phyloP scores from a whole-genome alignment of 2,329 filamentous ascomycete species.

The Bipolaris cookei region DNA sequence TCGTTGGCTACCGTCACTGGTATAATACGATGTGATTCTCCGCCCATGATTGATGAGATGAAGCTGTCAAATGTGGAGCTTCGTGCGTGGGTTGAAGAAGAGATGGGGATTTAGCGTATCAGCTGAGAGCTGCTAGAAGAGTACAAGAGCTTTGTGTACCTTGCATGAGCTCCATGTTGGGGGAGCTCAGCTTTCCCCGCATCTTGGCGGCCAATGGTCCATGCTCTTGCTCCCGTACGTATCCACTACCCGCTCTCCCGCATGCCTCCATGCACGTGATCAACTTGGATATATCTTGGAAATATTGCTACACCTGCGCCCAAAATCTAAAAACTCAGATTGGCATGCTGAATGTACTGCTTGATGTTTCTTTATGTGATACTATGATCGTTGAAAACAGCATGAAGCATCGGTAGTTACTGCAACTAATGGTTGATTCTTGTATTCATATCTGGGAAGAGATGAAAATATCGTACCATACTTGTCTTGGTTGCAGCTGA shows the following conservation, averaged over 20 bases:
- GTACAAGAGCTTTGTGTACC: conserved; percentile 25
- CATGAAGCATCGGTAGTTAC: too few species aligned
- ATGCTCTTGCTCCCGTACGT: conserved; percentile 12
- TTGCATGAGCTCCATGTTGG: conserved; percentile 30
- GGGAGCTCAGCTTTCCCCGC: conserved; percentile 35
- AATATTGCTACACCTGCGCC: too few species aligned
- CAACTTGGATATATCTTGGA: too few species aligned
- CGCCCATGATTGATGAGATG: conserved; percentile 40
- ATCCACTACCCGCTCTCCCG: conserved; percentile 17
- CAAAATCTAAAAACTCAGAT: too few species aligned
- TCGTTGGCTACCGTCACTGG: conserved; percentile 26
- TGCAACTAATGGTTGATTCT: too few species aligned
- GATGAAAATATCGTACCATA: too few species aligned
- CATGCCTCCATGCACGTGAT: too few species aligned
- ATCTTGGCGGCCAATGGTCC: conserved; percentile 21
- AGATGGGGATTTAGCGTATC: conserved; percentile 1
- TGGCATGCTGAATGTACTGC: too few species aligned
- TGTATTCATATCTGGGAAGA: too few species aligned
- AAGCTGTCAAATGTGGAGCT: neutral
- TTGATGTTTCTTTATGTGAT: too few species aligned
- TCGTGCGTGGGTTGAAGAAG: conserved; percentile 4
- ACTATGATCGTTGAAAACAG: too few species aligned
- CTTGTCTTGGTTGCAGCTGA: too few species aligned
- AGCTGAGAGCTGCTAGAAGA: conserved; percentile 12
- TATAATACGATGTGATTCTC: conserved; percentile 43